Evolutionary conservation across 371 early-diverging fungal species (phyloP).

Genomic region (Mortierella polycephala): DNA sequence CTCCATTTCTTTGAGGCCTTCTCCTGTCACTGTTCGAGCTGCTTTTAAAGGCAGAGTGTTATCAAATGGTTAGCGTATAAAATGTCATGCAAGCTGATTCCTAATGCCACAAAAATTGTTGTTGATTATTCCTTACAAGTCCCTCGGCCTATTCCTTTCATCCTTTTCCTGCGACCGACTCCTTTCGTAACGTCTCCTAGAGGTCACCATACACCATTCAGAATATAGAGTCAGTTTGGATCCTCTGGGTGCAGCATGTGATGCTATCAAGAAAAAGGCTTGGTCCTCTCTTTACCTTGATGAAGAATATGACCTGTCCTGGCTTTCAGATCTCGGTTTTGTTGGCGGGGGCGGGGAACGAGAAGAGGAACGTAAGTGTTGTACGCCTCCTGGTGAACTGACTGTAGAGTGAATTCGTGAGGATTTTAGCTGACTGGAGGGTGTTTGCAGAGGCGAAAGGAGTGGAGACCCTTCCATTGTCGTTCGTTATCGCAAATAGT

Average conservation of each 20-base stretch:
- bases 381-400: constrained; percentile 52
- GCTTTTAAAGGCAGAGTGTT: background rate
- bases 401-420: constrained; percentile 49
- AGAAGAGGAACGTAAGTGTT: constrained; percentile 40
- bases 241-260: background rate
- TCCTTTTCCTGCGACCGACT: constrained; percentile 54
- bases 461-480: constrained; percentile 51
- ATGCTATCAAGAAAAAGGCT: background rate
- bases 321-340: constrained; percentile 53
- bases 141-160: constrained; percentile 39
- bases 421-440: constrained; percentile 45
- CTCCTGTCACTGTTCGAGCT: constrained; percentile 43
- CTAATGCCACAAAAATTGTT: constrained; percentile 1
- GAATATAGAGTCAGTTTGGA: background rate
- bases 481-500: too few species aligned
- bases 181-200: constrained; percentile 40
- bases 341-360: constrained; percentile 45
- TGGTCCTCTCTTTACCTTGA: constrained; percentile 17
- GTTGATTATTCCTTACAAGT: constrained; percentile 33
- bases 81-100: background rate
- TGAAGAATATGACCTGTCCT: constrained; percentile 37
- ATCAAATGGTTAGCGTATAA: background rate
- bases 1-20: constrained; percentile 34
- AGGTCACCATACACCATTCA: background rate
- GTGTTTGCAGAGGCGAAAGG: constrained; percentile 42